Evolutionary conservation across 2,329 filamentous ascomycete genomes (phyloP).

Genomic region (Beauveria caledonica): DNA sequence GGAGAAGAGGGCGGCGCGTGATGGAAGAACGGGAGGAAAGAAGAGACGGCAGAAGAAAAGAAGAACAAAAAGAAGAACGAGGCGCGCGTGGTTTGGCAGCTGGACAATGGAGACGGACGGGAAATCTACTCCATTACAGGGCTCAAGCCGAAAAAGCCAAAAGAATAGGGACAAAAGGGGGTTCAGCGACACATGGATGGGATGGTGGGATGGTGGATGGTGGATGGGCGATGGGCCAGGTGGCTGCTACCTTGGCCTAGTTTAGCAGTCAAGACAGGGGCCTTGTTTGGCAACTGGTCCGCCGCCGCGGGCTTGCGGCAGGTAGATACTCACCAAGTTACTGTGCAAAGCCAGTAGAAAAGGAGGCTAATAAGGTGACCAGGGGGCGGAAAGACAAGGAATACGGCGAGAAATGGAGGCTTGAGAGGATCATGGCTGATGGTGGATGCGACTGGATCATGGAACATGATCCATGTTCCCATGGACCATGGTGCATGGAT

Average conservation of each 20-base stretch:
- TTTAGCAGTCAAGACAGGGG: not conserved
- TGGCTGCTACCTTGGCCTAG: not conserved
- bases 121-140: not conserved
- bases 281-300: not conserved
- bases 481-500: no score
- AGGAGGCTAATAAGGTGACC: not conserved
- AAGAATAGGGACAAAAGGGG: conserved; percentile 6
- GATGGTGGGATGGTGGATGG: not conserved
- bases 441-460: not conserved
- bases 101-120: not conserved
- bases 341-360: not conserved
- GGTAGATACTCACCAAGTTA: not conserved
- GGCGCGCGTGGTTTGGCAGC: not conserved
- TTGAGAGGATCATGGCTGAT: not conserved
- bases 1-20: not conserved
- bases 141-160: not conserved
- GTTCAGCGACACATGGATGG: conserved; percentile 7
- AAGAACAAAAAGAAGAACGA: not conserved
- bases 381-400: not conserved
- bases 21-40: not conserved
- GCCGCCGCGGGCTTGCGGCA: not conserved
- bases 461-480: not conserved
- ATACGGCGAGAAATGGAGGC: not conserved
- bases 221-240: not conserved
- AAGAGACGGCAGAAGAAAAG: not conserved